phyloP scores from a whole-genome alignment of 208 protist genomes.

The Trypanosoma cruzi region DNA sequence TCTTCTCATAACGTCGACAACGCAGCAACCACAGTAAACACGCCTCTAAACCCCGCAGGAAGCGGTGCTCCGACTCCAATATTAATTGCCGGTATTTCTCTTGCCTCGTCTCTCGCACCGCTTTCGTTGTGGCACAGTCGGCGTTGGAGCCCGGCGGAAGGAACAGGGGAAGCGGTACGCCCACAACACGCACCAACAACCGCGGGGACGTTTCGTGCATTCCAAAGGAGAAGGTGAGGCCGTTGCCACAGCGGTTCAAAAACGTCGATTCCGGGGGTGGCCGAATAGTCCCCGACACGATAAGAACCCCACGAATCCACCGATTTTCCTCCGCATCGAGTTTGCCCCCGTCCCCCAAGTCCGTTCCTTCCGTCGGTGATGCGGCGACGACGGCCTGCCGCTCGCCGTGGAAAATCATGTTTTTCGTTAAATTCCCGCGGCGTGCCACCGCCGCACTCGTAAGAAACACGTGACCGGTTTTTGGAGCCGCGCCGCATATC shows the following conservation, averaged over 20 bases:
- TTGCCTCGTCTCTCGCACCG: not conserved
- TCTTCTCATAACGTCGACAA: not conserved
- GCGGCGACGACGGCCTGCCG: not conserved
- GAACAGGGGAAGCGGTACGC: constrained; percentile 21
- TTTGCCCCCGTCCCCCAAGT: not conserved
- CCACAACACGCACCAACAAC: constrained; percentile 23
- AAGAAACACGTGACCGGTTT: constrained; percentile 29
- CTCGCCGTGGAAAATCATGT: constrained; percentile 22
- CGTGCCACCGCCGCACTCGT: constrained; percentile 21
- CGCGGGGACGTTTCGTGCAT: not conserved
- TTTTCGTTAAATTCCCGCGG: constrained; percentile 29
- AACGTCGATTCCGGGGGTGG: constrained; percentile 18
- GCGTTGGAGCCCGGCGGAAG: not conserved
- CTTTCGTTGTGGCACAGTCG: not conserved
- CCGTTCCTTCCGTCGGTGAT: not conserved
- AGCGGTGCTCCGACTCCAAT: constrained; percentile 12
- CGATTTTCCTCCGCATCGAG: constrained; percentile 4
- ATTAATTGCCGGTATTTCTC: constrained; percentile 5
- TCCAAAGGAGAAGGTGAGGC: constrained; percentile 6
- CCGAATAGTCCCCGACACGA: constrained; percentile 13
- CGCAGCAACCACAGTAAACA: constrained; percentile 21
- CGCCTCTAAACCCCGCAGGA: constrained; percentile 14
- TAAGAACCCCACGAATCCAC: constrained; percentile 32
- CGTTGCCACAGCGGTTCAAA: constrained; percentile 17
- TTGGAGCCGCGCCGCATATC: not conserved